phyloP scores from a whole-genome alignment of 768 basidiomycete genomes.

The Cyathus striatus region DNA sequence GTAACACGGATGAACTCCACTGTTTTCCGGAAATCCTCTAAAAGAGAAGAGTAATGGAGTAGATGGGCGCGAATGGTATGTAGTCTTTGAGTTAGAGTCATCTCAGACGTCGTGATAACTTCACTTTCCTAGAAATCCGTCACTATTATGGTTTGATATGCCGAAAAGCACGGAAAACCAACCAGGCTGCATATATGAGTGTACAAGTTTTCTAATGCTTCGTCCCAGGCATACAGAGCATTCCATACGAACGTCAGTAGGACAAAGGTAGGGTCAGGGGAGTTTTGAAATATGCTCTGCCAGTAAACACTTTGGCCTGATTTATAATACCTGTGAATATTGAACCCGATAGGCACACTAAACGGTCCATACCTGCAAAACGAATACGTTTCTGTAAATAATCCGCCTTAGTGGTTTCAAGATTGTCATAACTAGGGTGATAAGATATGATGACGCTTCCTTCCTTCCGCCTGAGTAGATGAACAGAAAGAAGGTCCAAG shows the following conservation, averaged over 20 bases:
- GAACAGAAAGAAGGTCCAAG: conserved; percentile 42
- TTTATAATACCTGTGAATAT: conserved; percentile 2
- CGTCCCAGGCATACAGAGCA: conserved; percentile 58
- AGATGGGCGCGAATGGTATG: conserved; percentile 50
- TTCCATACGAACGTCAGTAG: conserved; percentile 54
- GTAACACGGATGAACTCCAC: conserved; percentile 38
- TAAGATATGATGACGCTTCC: conserved; percentile 44
- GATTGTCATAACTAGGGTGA: conserved; percentile 28
- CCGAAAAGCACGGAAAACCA: conserved; percentile 8
- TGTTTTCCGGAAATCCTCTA: conserved; percentile 41
- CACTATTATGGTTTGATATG: neutral
- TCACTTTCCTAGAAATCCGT: conserved; percentile 27
- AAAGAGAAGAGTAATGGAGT: conserved; percentile 41
- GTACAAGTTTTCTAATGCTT: conserved; percentile 50
- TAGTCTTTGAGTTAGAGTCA: conserved; percentile 41
- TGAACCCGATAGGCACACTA: neutral
- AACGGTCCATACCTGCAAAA: conserved; percentile 29
- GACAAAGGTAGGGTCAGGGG: conserved; percentile 50
- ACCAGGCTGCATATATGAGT: conserved; percentile 44
- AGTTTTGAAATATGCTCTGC: conserved; percentile 32
- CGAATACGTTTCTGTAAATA: conserved; percentile 40
- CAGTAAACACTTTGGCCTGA: conserved; percentile 42
- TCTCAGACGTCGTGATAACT: conserved; percentile 34
- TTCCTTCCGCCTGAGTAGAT: conserved; percentile 34
- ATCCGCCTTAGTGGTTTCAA: conserved; percentile 31